Evolutionary conservation across 2,329 filamentous ascomycete genomes (phyloP).

Genomic region (Fusarium protoensiforme): DNA sequence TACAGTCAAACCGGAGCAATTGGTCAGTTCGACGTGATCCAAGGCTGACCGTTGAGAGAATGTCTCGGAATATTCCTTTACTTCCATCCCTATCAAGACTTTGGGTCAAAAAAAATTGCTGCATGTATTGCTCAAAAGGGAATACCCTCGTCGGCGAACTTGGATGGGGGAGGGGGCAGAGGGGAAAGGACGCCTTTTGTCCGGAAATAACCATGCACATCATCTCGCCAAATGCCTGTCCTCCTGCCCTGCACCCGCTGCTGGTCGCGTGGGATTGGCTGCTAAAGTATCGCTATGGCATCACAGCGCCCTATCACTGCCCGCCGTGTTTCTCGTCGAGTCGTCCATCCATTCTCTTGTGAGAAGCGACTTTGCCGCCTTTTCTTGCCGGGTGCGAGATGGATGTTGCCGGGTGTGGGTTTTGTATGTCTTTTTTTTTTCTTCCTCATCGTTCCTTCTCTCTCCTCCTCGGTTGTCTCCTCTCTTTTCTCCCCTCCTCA

Average conservation of each 20-base stretch:
- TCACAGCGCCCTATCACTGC: conserved; percentile 5
- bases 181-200: neutral
- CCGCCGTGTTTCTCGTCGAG: too few species aligned
- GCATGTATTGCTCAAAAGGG: neutral
- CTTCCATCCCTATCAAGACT: neutral
- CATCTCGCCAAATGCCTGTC: neutral
- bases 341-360: neutral
- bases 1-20: too few species aligned
- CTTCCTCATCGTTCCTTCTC: neutral
- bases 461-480: neutral
- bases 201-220: conserved; percentile 22
- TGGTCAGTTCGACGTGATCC: neutral
- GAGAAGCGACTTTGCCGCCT: conserved; percentile 8
- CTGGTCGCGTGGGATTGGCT: conserved; percentile 26
- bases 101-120: neutral
- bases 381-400: neutral
- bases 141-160: neutral
- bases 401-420: neutral
- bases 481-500: neutral
- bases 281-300: conserved; percentile 29
- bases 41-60: neutral
- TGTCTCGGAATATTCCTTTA: neutral
- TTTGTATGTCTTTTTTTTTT: neutral
- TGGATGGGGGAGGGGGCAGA: neutral
- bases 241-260: neutral